Percentiles rank a stretch among this genome's conserved stretches.
These are phyloP conservation scores for Aspergillus jensenii DNA, from an alignment of 2,329 filamentous ascomycete species.

Conservation along the genomic window DNA sequence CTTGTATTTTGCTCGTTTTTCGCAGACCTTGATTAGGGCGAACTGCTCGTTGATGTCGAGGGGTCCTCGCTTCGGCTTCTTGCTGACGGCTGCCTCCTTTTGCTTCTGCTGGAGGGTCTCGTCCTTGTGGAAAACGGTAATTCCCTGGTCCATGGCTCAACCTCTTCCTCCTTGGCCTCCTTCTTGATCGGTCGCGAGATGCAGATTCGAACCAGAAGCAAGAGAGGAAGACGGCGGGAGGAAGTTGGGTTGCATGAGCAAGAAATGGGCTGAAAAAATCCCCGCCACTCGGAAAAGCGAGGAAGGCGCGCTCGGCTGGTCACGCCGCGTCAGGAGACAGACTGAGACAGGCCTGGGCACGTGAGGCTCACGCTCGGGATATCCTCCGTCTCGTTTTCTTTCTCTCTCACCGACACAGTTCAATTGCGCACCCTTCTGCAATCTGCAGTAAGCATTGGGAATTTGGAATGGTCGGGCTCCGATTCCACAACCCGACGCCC, in stretches of 20 bases:
- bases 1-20: slow-evolving; percentile 17
- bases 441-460: neutral
- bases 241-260: slow-evolving; percentile 3
- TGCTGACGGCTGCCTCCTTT: neutral
- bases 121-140: slow-evolving; percentile 12
- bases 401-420: neutral
- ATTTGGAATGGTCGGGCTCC: neutral
- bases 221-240: slow-evolving; percentile 5
- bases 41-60: slow-evolving; percentile 19
- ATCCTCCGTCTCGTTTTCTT: neutral
- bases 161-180: neutral
- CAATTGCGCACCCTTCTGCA: neutral
- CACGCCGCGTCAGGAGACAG: slow-evolving; percentile 1
- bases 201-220: neutral
- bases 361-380: neutral
- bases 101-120: slow-evolving; percentile 5
- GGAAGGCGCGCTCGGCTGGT: neutral
- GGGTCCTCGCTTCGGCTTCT: slow-evolving; percentile 4
- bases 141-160: slow-evolving; percentile 12
- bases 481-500: no score
- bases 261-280: slow-evolving; percentile 9
- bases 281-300: slow-evolving; percentile 6
- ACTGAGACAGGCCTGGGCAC: neutral
- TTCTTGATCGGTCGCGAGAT: slow-evolving; percentile 2
- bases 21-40: slow-evolving; percentile 18